Conservation (phyloP, 257 asterid species). For the Coffea eugenioides region DNA sequence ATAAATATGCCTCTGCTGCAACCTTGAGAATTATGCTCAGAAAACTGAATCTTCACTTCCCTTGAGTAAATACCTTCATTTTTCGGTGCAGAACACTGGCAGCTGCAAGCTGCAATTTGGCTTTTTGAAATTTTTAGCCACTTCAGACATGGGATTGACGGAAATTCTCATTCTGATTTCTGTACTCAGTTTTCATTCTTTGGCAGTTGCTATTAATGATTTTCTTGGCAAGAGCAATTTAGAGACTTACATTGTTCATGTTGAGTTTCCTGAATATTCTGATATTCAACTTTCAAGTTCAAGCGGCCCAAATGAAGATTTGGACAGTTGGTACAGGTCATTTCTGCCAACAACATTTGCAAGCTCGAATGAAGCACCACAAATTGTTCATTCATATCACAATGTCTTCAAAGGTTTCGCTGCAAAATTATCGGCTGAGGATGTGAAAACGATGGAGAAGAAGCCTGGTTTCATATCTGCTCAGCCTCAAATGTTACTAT, state of each 20-base stretch:
- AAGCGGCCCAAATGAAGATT: slow-evolving; percentile 20
- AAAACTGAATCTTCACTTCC: too few relatives aligned
- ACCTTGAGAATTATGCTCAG: too few relatives aligned
- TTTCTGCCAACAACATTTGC: slow-evolving; percentile 30
- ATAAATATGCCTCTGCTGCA: too few relatives aligned
- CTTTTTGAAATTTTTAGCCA: too few relatives aligned
- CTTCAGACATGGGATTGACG: not conserved
- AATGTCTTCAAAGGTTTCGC: slow-evolving; percentile 46
- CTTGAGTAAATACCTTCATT: too few relatives aligned
- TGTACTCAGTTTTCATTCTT: not conserved
- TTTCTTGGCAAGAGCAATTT: not conserved
- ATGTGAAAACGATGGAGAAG: slow-evolving; percentile 37
- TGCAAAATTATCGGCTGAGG: slow-evolving; percentile 33
- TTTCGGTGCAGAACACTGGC: too few relatives aligned
- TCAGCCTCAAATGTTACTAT: slow-evolving; percentile 16
- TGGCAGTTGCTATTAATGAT: not conserved
- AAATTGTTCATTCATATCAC: slow-evolving; percentile 34
- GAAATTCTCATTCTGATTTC: not conserved
- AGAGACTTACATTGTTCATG: slow-evolving; percentile 23
- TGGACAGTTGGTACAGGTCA: slow-evolving; percentile 33
- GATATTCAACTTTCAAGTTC: not conserved
- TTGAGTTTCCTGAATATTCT: slow-evolving; percentile 2
- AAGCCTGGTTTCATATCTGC: slow-evolving; percentile 36
- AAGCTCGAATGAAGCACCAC: not conserved
- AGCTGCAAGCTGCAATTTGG: too few relatives aligned